Evolutionary conservation across 1,139 yeast species (phyloP).

Genomic region (Taphrina communis): DNA sequence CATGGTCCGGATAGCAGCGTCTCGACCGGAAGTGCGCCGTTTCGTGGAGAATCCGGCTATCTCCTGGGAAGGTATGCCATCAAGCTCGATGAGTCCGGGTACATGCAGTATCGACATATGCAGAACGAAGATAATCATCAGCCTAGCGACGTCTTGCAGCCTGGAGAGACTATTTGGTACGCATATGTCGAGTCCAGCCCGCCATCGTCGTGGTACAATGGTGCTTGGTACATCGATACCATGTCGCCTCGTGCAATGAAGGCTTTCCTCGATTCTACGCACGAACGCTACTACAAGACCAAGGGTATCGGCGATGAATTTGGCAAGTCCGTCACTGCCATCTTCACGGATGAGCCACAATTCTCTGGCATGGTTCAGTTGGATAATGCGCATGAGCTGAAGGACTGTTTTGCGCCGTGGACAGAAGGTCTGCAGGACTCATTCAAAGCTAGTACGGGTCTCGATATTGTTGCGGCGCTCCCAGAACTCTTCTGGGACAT

Average conservation of each 20-base stretch:
- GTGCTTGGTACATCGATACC: conserved; percentile 37
- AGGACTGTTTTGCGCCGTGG: conserved; percentile 36
- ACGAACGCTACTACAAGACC: conserved; percentile 13
- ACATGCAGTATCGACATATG: conserved; percentile 23
- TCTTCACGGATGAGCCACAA: conserved; percentile 39
- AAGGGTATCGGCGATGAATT: conserved; percentile 25
- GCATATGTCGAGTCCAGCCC: conserved; percentile 34
- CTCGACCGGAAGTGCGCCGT: conserved; percentile 38
- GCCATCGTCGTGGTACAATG: conserved; percentile 34
- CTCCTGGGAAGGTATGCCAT: conserved; percentile 29
- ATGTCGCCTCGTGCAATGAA: conserved; percentile 27
- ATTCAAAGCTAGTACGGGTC: conserved; percentile 8
- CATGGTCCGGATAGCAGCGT: conserved; percentile 29
- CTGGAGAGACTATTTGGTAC: conserved; percentile 37
- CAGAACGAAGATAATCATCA: conserved; percentile 15
- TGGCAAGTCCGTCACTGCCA: conserved; percentile 36
- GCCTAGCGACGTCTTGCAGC: conserved; percentile 7
- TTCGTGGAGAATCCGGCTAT: conserved; percentile 32
- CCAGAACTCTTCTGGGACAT: conserved; percentile 38
- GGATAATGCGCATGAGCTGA: conserved; percentile 13
- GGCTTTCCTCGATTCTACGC: conserved; percentile 28
- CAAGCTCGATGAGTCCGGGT: conserved; percentile 16
- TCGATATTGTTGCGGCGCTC: conserved; percentile 18
- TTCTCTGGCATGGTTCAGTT: conserved; percentile 27
- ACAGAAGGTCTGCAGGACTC: conserved; percentile 24